A percentile compares a stretch with the other conserved stretches of the same genome.
These are phyloP conservation scores for Gracilaria caudata DNA, from an alignment of 23 red algal genomes.

Conservation along the genomic window DNA sequence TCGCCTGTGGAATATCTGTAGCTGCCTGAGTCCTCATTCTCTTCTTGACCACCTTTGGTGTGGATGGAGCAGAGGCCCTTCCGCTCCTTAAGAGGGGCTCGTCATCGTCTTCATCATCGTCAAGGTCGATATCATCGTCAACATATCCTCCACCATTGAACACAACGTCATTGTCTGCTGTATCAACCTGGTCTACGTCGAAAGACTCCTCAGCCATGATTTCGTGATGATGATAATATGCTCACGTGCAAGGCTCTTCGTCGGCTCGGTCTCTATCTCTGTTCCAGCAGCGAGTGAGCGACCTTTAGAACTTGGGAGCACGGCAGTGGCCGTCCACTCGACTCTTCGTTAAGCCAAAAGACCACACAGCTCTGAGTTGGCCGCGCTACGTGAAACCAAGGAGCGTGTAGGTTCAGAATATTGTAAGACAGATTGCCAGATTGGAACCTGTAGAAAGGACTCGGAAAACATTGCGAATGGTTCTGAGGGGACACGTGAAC, in stretches of 20 bases:
- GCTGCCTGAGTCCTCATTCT: slow-evolving; percentile 9
- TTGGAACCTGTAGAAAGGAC: no score
- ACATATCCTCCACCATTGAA: slow-evolving; percentile 56
- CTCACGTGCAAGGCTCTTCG: not conserved
- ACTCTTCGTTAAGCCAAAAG: not conserved
- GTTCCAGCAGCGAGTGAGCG: not conserved
- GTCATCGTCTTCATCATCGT: slow-evolving; percentile 64
- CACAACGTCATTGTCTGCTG: slow-evolving; percentile 23
- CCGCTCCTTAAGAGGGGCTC: slow-evolving; percentile 30
- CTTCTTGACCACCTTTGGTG: slow-evolving; percentile 21
- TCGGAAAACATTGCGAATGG: not conserved
- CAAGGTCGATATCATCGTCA: slow-evolving; percentile 62
- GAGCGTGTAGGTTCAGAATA: no score
- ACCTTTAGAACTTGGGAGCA: not conserved
- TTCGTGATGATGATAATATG: not conserved
- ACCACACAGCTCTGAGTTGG: no score
- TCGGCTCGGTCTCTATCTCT: not conserved
- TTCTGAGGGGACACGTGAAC: not conserved
- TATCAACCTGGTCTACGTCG: slow-evolving; percentile 45
- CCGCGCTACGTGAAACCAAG: no score
- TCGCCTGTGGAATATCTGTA: not conserved
- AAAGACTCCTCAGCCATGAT: slow-evolving; percentile 38
- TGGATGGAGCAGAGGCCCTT: not conserved
- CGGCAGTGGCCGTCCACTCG: no score
- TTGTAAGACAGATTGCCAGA: no score